Conservation (phyloP, 192 early-diverging fungal species). For the Backusella luteola region DNA sequence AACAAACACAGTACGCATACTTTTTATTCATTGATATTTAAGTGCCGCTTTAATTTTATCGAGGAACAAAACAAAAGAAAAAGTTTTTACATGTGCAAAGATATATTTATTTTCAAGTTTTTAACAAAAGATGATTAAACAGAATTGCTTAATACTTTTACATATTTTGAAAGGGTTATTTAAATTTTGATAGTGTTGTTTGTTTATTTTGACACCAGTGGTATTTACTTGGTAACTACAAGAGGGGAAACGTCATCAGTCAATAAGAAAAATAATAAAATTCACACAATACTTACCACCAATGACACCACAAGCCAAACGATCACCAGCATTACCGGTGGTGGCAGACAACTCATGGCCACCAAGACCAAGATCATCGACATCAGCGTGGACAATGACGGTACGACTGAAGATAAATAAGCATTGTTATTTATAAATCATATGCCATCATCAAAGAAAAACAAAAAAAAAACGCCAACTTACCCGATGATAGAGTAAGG, state of each 20-base stretch:
- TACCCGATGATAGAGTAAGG: conserved; percentile 73
- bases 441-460: neutral
- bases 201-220: neutral
- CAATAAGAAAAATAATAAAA: neutral
- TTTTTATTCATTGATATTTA: no score
- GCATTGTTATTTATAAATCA: neutral
- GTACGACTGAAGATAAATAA: conserved; percentile 53
- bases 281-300: conserved; percentile 45
- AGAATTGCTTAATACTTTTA: neutral
- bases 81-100: neutral
- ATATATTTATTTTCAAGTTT: neutral
- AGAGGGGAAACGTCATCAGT: neutral
- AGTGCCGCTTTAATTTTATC: no score
- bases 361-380: conserved; percentile 85
- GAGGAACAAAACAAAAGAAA: neutral
- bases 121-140: neutral
- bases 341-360: conserved; percentile 68
- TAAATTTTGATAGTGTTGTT: neutral
- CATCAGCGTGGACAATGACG: conserved; percentile 79
- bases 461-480: neutral
- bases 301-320: conserved; percentile 89
- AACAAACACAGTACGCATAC: no score
- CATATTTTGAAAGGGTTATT: neutral
- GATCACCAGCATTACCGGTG: conserved; percentile 88
- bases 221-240: conserved; percentile 16